phyloP scores from a whole-genome alignment of 2,329 filamentous ascomycete genomes.

The Leptographium wingfieldii region DNA sequence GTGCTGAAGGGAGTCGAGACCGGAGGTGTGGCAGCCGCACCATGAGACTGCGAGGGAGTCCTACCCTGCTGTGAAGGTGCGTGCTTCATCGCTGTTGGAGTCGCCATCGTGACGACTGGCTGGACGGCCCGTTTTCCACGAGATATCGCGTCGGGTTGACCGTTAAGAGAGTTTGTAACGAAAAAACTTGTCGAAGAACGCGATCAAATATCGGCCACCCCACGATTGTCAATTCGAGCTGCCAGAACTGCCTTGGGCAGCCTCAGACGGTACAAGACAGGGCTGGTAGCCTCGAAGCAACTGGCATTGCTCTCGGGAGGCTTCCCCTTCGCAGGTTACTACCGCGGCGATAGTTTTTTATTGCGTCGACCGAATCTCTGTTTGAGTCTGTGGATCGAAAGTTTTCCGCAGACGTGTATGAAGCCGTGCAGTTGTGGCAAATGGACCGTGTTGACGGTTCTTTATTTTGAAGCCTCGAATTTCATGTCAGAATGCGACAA shows the following conservation, averaged over 20 bases:
- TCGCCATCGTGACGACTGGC: conserved; percentile 26
- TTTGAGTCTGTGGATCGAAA: background rate
- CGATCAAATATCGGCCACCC: background rate
- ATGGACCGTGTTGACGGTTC: background rate
- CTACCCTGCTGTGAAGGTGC: conserved; percentile 37
- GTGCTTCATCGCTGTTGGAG: conserved; percentile 37
- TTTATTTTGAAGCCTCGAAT: conserved; percentile 3
- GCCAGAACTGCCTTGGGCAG: background rate
- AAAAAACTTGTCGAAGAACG: background rate
- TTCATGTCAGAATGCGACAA: conserved; percentile 2
- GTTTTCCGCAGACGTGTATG: background rate
- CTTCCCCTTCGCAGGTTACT: too few species aligned
- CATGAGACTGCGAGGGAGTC: conserved; percentile 31
- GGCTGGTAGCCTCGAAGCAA: background rate
- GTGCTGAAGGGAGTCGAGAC: conserved; percentile 53
- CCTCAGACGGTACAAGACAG: background rate
- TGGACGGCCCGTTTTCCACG: background rate
- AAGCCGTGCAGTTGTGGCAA: background rate
- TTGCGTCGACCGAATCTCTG: background rate
- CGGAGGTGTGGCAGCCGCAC: conserved; percentile 47
- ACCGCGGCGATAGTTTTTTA: background rate
- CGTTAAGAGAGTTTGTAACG: background rate
- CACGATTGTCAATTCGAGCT: background rate
- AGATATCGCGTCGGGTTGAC: too few species aligned
- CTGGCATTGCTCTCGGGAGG: background rate